phyloP scores from a whole-genome alignment of 495 filamentous ascomycete species.

The Penicillium malachiteum region DNA sequence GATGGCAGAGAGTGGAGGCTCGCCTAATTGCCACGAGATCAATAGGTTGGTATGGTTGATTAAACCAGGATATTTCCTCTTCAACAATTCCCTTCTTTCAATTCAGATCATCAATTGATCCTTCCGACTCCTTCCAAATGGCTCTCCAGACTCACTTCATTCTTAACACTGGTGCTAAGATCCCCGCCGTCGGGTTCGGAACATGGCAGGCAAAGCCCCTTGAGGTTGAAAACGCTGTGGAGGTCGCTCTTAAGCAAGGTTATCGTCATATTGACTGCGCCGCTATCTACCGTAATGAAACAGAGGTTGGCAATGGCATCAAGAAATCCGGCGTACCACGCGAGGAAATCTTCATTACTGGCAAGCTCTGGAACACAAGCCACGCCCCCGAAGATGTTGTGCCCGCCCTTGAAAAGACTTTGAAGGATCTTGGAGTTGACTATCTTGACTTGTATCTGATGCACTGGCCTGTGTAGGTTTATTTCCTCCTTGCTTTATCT shows the following conservation, averaged over 20 bases:
- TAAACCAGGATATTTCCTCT: neutral
- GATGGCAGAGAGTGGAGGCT: neutral
- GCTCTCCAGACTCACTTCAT: constrained; percentile 39
- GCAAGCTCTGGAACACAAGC: constrained; percentile 58
- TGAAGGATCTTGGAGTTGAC: constrained; percentile 58
- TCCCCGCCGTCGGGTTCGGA: constrained; percentile 38
- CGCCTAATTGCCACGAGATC: neutral
- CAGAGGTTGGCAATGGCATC: constrained; percentile 61
- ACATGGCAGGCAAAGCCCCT: constrained; percentile 36
- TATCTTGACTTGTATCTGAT: constrained; percentile 73
- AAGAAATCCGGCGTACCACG: constrained; percentile 56
- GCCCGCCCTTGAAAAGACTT: constrained; percentile 47
- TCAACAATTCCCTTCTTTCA: neutral
- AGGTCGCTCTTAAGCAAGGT: constrained; percentile 53
- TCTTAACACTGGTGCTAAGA: constrained; percentile 43
- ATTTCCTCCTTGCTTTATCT: neutral
- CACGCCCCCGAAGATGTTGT: constrained; percentile 37
- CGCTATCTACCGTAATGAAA: constrained; percentile 68
- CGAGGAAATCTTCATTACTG: constrained; percentile 68
- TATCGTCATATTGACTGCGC: constrained; percentile 76
- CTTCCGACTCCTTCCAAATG: constrained; percentile 17
- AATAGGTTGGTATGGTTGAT: neutral
- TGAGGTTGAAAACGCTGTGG: constrained; percentile 37
- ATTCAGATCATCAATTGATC: neutral
- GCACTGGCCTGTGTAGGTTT: constrained; percentile 56